Evolutionary conservation across 257 asterid genomes (phyloP), one percentile per base, ranked within the genome.

Genomic region (Agastache rugosa): DNA sequence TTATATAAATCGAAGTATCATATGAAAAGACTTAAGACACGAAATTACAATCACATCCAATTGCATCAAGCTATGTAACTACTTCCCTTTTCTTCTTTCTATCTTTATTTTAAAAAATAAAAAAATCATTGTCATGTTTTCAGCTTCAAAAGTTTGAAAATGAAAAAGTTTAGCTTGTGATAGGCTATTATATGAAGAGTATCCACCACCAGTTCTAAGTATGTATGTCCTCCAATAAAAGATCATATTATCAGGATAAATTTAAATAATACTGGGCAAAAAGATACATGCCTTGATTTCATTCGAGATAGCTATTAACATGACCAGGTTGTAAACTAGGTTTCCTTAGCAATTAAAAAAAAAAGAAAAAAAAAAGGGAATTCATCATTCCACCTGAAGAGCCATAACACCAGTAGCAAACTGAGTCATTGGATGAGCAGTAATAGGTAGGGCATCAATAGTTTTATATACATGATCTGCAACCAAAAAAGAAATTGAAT

Each of bases 401-500:
- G 97, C 97, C 97, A 92, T 92, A 81, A 92, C 96, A 58, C 96
- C 97, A 60, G 96, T 88, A n/a, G 96, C 80, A 83, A 92, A 92
- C 82, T 92, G 97, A 77, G 97, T 92, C 97, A 92, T 92, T 14
- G 97, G 97, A 85, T 92, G 97, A 74, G 97, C 91, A 51, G 85
- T 85, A 79, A 85, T 72, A 44, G 97, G 97, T 72, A 92, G 80
- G 17, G 92, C 92, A 67, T 90, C 93, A 72, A 92, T 92, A 56
- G 97, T 85, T 75, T 85, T 90, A 69, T 83, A 92, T 41, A 92
- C 97, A 76, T 92, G 88, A 83, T 90, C 97, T 92, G 96, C 87
- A 79, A 76, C 67, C n/a, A 70, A 41, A 85, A 53, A 78, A 58
- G 76, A 44, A 61, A 78, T 44, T 22, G 42, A 54, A 65, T 64